Evolutionary conservation across 768 basidiomycete species (phyloP), one percentile per base, ranked within the genome.

Genomic region (Russula virescens): DNA sequence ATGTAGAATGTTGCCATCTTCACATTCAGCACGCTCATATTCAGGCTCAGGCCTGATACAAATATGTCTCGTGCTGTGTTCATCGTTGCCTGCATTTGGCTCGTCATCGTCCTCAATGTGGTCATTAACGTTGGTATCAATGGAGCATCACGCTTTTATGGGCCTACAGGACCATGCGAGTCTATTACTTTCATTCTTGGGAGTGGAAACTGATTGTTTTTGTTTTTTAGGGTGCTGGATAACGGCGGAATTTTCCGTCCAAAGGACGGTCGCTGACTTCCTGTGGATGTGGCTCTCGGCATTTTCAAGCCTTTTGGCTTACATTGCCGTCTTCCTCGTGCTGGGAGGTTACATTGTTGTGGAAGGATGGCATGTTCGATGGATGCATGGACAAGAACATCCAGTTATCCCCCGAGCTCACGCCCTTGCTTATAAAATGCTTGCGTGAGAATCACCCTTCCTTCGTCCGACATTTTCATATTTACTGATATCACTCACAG

Each of bases 201-300:
- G 31, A 3, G 14, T 16, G 46, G n/a, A 43, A 45, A 42, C 26
- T 64, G 7, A 60, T 48, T 16, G 6, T 34, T 46, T 19, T 48
- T 16, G 6, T 34, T 46, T 19, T 23, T n/a, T 63, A 81, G 81
- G 81, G 82, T 82, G 82, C 65, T 83, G 82, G 82, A 82, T 83
- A 46, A 60, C 65, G 4, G 43, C 67, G 4, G 60, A 70, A 0
- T 80, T 72, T 64, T 62, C 61, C 16, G 68, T 69, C 6, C 76
- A 81, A 62, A 74, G 73, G 51, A 77, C 81, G 14, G 75, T 75
- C 10, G 74, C 81, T 4, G 81, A 82, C 61, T 83, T 82, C 61
- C 58, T 80, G n/a, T 82, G 80, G 79, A 70, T 82, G 46, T 84
- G 82, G 81, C 57, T 78, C 7, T 71, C 81, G 0, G 79, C 75